Conservation (phyloP, 345 rosid species). For the Carallia brachiata region DNA sequence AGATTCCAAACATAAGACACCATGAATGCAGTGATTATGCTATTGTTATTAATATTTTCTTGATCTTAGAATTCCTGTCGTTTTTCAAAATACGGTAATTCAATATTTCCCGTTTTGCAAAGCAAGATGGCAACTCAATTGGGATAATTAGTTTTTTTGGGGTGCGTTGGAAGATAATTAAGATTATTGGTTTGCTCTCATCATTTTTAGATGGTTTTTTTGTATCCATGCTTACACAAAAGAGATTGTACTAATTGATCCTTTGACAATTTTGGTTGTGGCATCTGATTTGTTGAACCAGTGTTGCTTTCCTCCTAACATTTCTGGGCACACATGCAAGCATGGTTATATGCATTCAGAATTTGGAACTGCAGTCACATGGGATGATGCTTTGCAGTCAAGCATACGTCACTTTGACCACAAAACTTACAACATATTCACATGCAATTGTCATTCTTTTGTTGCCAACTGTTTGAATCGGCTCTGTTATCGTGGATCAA, state of each 20-base stretch:
- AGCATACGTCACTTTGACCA: conserved; percentile 60
- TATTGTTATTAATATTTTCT: not conserved
- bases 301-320: conserved; percentile 86
- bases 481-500: conserved; percentile 61
- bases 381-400: conserved; percentile 71
- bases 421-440: conserved; percentile 83
- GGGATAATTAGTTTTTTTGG: not conserved
- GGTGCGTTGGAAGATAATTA: not conserved
- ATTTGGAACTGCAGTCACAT: conserved; percentile 63
- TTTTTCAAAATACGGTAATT: not conserved
- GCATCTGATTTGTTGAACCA: conserved; percentile 24
- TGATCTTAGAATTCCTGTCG: not conserved
- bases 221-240: not conserved
- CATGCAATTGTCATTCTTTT: conserved; percentile 88
- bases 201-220: not conserved
- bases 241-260: conserved; percentile 1
- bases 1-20: not conserved
- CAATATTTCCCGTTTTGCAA: not conserved
- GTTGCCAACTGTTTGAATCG: conserved; percentile 78
- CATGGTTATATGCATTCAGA: conserved; percentile 67
- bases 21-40: not conserved
- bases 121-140: conserved; percentile 4
- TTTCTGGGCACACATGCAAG: conserved; percentile 76
- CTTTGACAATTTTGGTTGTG: conserved; percentile 24
- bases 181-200: not conserved